These are phyloP conservation scores for Tolypocladium pustulatum DNA, from an alignment of 2,329 filamentous ascomycete species.

Conservation along the genomic window DNA sequence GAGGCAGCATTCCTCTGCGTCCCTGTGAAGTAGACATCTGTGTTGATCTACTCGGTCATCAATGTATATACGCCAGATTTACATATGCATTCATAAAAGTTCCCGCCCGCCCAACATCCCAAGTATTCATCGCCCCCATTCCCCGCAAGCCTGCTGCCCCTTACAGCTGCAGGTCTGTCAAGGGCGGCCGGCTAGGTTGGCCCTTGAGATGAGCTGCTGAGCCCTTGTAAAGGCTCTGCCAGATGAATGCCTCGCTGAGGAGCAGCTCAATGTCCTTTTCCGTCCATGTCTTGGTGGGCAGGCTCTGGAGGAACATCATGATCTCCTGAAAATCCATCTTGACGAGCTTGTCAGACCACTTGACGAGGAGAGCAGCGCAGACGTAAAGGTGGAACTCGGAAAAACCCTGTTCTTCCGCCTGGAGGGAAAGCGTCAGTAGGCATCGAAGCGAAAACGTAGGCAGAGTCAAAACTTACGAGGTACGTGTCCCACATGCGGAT, in stretches of 20 bases:
- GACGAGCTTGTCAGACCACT: conserved; percentile 90
- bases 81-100: background rate
- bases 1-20: background rate
- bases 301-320: conserved; percentile 97
- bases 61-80: background rate
- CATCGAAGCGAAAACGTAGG: background rate
- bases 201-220: conserved; percentile 78
- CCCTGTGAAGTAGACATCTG: background rate
- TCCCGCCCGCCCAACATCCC: background rate
- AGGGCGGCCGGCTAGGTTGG: conserved; percentile 23
- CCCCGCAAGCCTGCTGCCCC: background rate
- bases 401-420: conserved; percentile 98
- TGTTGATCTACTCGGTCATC: background rate
- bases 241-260: conserved; percentile 94
- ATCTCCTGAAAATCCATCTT: conserved; percentile 98
- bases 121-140: background rate
- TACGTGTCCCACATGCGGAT: conserved; percentile 99
- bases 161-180: conserved; percentile 26
- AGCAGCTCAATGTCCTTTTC: conserved; percentile 97
- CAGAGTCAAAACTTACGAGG: conserved; percentile 50
- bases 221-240: conserved; percentile 94
- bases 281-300: conserved; percentile 90
- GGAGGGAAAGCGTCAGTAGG: conserved; percentile 7
- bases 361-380: conserved; percentile 93
- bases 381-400: conserved; percentile 98